phyloP scores from a whole-genome alignment of 257 asterid genomes.

The Solanum rostratum region DNA sequence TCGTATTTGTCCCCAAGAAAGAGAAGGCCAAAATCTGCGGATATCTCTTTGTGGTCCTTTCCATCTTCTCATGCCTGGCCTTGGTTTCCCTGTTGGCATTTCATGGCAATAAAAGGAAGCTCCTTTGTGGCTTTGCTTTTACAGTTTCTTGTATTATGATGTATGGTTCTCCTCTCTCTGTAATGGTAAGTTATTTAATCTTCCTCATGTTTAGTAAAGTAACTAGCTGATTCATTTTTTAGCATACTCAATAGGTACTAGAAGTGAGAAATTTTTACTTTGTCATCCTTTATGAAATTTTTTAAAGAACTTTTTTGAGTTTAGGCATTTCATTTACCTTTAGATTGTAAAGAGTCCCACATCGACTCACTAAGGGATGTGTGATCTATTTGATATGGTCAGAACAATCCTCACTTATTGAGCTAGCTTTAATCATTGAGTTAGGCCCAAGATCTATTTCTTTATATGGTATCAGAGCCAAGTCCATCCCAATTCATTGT shows the following conservation, averaged over 20 bases:
- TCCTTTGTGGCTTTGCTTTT: conserved; percentile 52
- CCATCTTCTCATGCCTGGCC: not conserved
- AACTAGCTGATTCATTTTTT: not conserved
- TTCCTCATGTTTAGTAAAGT: not conserved
- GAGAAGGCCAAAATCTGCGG: not conserved
- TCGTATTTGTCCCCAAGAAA: conserved; percentile 34
- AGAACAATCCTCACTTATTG: no score
- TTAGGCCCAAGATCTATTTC: no score
- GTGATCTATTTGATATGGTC: no score
- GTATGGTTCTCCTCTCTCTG: conserved; percentile 75
- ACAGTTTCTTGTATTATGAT: conserved; percentile 48
- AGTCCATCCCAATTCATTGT: no score
- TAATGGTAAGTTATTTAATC: conserved; percentile 37
- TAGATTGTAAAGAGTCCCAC: not conserved
- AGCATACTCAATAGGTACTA: not conserved
- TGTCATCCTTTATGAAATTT: not conserved
- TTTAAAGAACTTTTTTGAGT: not conserved
- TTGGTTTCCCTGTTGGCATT: conserved; percentile 38
- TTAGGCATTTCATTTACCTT: not conserved
- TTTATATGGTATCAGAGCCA: no score
- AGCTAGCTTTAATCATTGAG: no score
- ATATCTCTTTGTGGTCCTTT: not conserved
- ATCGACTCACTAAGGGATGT: no score
- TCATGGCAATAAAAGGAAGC: conserved; percentile 23
- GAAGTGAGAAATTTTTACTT: not conserved